These are phyloP conservation scores for Platanthera guangdongensis DNA, from an alignment of 106 monocot species.

Conservation along the genomic window DNA sequence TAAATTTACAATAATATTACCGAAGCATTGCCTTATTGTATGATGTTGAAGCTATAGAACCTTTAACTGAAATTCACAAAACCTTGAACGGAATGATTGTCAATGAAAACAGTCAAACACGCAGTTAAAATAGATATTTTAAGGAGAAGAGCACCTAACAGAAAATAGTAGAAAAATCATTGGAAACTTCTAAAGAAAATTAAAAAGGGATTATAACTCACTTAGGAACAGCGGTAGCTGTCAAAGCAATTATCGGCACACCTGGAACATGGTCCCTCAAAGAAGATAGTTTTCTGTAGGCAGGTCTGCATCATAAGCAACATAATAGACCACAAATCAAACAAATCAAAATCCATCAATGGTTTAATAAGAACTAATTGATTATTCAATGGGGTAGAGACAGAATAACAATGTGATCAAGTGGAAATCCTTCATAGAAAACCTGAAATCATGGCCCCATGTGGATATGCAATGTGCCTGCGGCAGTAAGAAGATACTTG, in stretches of 20 bases:
- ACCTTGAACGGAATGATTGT: neutral
- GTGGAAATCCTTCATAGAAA: neutral
- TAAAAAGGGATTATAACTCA: constrained; percentile 20
- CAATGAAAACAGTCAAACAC: neutral
- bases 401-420: neutral
- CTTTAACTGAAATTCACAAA: neutral
- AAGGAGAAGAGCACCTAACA: neutral
- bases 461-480: constrained; percentile 96
- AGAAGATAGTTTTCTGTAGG: constrained; percentile 87
- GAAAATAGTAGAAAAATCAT: neutral
- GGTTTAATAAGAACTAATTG: neutral
- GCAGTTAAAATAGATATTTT: neutral
- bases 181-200: neutral
- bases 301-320: constrained; percentile 50
- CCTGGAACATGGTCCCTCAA: constrained; percentile 58
- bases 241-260: constrained; percentile 88
- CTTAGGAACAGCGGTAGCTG: constrained; percentile 92
- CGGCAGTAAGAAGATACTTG: constrained; percentile 5
- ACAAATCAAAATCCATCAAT: neutral
- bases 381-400: neutral
- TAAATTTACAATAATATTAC: neutral
- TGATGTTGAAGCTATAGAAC: neutral
- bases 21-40: neutral
- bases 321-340: neutral
- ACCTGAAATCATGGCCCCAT: constrained; percentile 99